A percentile compares a stretch with the other conserved stretches of the same genome.
phyloP scores from a whole-genome alignment of 257 asterid genomes.

The Anisodus tanguticus region DNA sequence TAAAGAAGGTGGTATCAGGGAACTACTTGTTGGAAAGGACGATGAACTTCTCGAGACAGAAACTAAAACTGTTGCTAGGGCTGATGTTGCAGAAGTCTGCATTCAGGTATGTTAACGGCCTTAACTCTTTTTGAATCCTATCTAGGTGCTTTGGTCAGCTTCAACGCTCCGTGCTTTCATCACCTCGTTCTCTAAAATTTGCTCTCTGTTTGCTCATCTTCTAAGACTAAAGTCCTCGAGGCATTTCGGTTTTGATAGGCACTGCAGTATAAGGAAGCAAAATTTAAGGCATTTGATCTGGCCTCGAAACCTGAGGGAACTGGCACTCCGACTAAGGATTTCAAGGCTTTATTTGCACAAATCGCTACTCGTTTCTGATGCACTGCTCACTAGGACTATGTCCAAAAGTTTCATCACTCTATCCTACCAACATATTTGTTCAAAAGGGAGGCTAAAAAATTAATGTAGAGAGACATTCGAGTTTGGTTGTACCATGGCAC shows the following conservation, averaged over 20 bases:
- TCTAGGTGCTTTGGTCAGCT: neutral
- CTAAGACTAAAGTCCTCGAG: neutral
- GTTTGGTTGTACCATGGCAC: no score
- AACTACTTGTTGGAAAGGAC: slow-evolving; percentile 82
- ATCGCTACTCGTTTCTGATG: slow-evolving; percentile 69
- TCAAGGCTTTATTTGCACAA: slow-evolving; percentile 81
- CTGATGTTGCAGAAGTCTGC: slow-evolving; percentile 94
- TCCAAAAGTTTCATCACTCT: neutral
- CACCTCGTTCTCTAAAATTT: neutral
- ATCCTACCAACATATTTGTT: neutral
- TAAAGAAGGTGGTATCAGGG: slow-evolving; percentile 86
- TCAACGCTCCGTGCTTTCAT: neutral
- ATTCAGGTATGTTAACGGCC: slow-evolving; percentile 58
- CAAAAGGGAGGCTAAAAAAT: neutral
- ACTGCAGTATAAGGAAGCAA: slow-evolving; percentile 75
- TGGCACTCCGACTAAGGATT: slow-evolving; percentile 79
- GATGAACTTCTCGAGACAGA: slow-evolving; percentile 90
- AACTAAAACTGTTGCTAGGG: slow-evolving; percentile 69
- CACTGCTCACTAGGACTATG: neutral
- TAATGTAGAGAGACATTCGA: neutral
- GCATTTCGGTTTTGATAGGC: slow-evolving; percentile 55
- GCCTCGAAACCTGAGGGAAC: slow-evolving; percentile 91
- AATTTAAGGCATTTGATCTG: slow-evolving; percentile 81
- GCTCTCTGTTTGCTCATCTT: neutral
- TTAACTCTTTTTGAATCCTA: neutral